These are phyloP conservation scores for Ambrosiella cleistominuta DNA, from an alignment of 2,329 filamentous ascomycete genomes.

Conservation along the genomic window DNA sequence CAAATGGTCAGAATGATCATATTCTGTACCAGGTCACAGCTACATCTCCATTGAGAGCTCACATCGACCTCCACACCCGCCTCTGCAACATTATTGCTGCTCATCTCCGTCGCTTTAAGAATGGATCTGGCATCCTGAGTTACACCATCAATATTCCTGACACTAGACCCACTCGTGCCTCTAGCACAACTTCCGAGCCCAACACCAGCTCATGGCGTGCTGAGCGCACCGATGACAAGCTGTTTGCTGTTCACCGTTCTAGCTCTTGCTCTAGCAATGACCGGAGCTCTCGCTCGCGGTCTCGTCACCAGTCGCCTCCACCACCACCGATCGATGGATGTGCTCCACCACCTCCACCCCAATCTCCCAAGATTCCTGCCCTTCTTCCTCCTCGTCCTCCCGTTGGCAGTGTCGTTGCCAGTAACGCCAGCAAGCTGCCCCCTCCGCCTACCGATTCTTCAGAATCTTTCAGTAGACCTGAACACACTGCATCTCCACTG, in stretches of 20 bases:
- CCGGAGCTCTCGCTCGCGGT: not conserved
- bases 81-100: not conserved
- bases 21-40: not conserved
- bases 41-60: not conserved
- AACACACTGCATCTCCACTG: not conserved
- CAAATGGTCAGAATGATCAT: not conserved
- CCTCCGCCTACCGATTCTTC: not conserved
- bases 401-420: not conserved
- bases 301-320: not conserved
- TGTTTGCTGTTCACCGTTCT: not conserved
- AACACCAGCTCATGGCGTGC: not conserved
- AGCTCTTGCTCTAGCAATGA: not conserved
- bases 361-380: not conserved
- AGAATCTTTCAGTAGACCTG: not conserved
- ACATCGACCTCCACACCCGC: not conserved
- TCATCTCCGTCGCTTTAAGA: not conserved
- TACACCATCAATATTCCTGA: not conserved
- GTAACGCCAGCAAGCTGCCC: not conserved
- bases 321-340: not conserved
- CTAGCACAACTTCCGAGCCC: not conserved
- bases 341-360: constrained; percentile 3
- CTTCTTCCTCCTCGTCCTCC: not conserved
- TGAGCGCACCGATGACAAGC: not conserved
- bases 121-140: not conserved
- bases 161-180: not conserved